Base-by-base conservation (phyloP, 148 eudicot species). In the Gaultheria prostrata region DNA sequence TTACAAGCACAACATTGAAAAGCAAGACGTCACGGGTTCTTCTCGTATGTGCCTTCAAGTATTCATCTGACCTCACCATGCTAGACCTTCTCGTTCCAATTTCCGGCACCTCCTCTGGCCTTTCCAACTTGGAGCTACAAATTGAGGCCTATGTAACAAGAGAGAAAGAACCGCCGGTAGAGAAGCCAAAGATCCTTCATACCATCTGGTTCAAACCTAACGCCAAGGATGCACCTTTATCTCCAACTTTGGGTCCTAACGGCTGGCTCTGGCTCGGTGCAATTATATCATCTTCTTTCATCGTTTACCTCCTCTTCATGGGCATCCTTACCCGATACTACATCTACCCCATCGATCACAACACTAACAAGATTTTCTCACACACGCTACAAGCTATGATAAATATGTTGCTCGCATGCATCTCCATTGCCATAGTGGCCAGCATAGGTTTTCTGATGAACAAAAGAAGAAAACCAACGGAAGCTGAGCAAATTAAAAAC, bases 141-240 rank as follows among this genome's bases (percentile, higher is more conserved):
- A 92, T 93, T 63, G 93, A 94, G 54, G 97, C 97, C 82, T 94
- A 90, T 14, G 89, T 94, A 6, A 94, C 98, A 13, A 86, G 90
- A 87, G 95, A 93, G 48, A 85, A 83, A 70, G 84, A 67, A 61
- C 85, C 86, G 54, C 73, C 46, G 35, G 45, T 28, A 24, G 84
- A 89, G 39, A 78, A 88, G 35, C 86, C 75, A 3, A 87, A 82
- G 46, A 84, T 46, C 51, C 77, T 88, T 10, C 86, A 32, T 84
- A 78, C 85, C 82, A 53, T 88, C 14, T 86, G 90, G 95, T 89
- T 89, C 88, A 87, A 89, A 81, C 92, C 95, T 0, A 85, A 79
- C 26, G 54, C 83, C 70, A 39, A 67, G 1, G 92, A 86, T 72
- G 75, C 87, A 49, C 93, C 92, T 17, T 76, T 92, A 14, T 85